Base-by-base conservation (phyloP, 2,329 filamentous ascomycete species). In the Colletotrichum salicis region DNA sequence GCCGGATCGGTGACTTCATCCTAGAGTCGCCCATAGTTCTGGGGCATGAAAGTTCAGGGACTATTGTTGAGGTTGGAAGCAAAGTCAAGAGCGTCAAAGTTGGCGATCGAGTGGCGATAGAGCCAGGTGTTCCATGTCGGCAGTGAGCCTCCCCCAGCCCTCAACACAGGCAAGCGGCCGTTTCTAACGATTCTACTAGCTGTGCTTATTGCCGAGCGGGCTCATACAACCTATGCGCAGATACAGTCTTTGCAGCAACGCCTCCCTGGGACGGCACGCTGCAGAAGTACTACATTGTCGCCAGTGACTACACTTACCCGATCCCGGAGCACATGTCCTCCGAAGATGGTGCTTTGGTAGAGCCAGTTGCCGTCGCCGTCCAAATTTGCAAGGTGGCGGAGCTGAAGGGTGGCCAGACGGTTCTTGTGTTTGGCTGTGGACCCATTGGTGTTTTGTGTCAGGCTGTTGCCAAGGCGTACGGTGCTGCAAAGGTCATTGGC, bases 281-380 rank as follows among this genome's bases (percentile, higher is more conserved):
- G 12, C 78, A 80, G 3, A 87, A 84, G 71, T 88, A 85, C 76
- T 88, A 85, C 76, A 80, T 80, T 45, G 81, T 83, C 0, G 81
- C 85, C 0, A 80, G 81, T 0, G 86, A 87, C 75, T 88, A 81
- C 71, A 84, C 83, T 71, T 87, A 87, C 70, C 80, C 79, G 1
- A 76, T 89, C 2, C 84, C 86, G 0, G 77, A 79, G 0, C 78
- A 84, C 58, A 80, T 89, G 64, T 79, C 78, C 1, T 76, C 87
- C 51, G 86, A 89, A 70, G 85, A 88, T 31, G 87, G 84, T 1
- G 87, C 87, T 0, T 76, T 89, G 10, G 82, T 88, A 1, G 87
- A 90, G 76, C 88, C 87, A 0, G 78, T 88, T 0, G 83, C 86
- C 0, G 86, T 89, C 1, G 86, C 87, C 0, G 84, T 87, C 3